Conservation (phyloP, 2,329 filamentous ascomycete genomes). For the Fusarium anthophilum region DNA sequence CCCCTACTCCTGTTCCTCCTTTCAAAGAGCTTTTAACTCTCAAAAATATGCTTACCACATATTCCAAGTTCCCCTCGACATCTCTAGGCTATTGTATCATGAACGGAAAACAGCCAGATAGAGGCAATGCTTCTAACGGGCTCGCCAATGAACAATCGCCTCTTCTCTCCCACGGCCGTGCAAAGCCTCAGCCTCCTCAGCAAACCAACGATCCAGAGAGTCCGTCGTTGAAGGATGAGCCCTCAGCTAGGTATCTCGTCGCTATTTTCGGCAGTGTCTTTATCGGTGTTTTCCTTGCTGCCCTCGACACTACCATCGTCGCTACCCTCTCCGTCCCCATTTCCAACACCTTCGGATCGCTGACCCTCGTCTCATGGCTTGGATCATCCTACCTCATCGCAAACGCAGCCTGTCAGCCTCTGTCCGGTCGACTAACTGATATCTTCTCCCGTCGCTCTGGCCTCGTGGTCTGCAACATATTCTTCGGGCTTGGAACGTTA, state of each 20-base stretch:
- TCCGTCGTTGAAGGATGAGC: neutral
- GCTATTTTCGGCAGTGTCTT: neutral
- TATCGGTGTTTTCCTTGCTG: neutral
- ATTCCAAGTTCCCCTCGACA: neutral
- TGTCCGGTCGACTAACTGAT: neutral
- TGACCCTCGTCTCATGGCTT: neutral
- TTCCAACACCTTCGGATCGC: neutral
- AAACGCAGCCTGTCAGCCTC: neutral
- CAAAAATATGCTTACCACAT: neutral
- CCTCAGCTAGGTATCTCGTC: neutral
- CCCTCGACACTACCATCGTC: neutral
- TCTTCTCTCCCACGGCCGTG: neutral
- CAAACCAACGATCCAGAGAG: neutral
- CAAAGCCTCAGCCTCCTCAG: neutral
- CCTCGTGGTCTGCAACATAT: neutral
- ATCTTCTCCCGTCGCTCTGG: neutral
- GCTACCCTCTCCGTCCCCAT: neutral
- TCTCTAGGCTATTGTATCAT: neutral
- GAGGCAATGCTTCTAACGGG: fast-evolving
- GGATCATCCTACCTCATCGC: neutral
- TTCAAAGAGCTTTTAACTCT: neutral
- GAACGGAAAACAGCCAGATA: neutral
- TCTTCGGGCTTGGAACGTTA: neutral
- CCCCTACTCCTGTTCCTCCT: fast-evolving
- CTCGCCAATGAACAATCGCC: neutral